A percentile compares a stretch with the other conserved stretches of the same genome.
Conservation (phyloP, 805 yeast species). For the Ogataea saltuana region DNA sequence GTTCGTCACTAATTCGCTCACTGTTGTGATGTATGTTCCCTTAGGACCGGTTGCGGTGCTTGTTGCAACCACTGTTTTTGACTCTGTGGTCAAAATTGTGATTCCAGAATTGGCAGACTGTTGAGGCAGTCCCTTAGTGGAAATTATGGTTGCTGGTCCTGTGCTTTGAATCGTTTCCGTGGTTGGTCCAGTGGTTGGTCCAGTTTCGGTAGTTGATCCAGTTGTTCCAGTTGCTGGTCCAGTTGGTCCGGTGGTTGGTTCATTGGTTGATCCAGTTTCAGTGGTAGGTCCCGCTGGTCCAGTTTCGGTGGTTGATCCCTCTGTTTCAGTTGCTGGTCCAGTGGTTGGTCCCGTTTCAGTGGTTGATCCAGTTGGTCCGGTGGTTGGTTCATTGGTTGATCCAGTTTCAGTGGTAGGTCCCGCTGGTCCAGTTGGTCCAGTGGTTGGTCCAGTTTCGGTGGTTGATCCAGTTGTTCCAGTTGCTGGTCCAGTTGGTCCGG, state of each 20-base stretch:
- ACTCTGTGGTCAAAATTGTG: background rate
- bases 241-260: background rate
- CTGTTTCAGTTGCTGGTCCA: background rate
- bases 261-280: background rate
- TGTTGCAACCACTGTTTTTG: background rate
- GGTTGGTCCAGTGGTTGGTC: background rate
- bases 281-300: background rate
- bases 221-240: background rate
- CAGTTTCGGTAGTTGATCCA: background rate
- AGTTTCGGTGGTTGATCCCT: background rate
- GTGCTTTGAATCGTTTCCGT: too few species aligned
- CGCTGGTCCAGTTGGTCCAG: background rate
- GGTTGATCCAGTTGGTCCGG: background rate
- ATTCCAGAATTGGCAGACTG: background rate
- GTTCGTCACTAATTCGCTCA: constrained; percentile 1
- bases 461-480: background rate
- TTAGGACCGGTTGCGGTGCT: constrained; percentile 2
- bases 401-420: background rate
- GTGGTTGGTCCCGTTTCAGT: background rate
- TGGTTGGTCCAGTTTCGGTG: background rate
- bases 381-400: background rate
- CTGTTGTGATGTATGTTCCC: constrained; percentile 1
- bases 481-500: background rate
- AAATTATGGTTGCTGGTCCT: too few species aligned
- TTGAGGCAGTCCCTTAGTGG: background rate